These are phyloP conservation scores for Metschnikowia dekortorum DNA, from an alignment of 805 yeast genomes.

Conservation along the genomic window DNA sequence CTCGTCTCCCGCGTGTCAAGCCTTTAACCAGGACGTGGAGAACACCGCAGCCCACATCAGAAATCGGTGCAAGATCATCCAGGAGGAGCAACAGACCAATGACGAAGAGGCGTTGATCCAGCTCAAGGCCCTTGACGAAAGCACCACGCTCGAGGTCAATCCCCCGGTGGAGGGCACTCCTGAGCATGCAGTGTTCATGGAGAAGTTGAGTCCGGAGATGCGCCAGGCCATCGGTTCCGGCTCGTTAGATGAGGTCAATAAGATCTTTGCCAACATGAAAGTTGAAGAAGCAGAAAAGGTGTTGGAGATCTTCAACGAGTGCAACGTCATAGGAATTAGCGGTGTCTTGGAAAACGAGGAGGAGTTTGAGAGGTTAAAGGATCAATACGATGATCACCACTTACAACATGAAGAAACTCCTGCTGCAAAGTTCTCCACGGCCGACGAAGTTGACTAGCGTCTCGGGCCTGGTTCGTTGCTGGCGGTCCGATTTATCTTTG, in stretches of 20 bases:
- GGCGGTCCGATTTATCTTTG: too few relatives aligned
- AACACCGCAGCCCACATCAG: conserved; percentile 73
- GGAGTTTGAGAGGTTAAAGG: conserved; percentile 54
- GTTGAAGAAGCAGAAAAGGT: conserved; percentile 77
- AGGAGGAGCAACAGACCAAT: conserved; percentile 43
- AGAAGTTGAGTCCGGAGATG: conserved; percentile 55
- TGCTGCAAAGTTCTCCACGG: conserved; percentile 4
- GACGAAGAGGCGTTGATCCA: conserved; percentile 78
- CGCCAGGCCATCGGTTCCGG: conserved; percentile 71
- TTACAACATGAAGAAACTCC: conserved; percentile 8
- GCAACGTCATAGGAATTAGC: conserved; percentile 79
- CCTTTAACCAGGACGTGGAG: conserved; percentile 69
- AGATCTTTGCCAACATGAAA: conserved; percentile 68
- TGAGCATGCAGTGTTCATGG: conserved; percentile 52
- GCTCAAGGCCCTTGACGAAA: conserved; percentile 81
- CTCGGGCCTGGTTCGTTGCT: too few relatives aligned
- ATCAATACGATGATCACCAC: conserved; percentile 40
- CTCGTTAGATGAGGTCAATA: conserved; percentile 73
- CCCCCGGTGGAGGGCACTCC: conserved; percentile 58
- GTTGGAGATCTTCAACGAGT: conserved; percentile 69
- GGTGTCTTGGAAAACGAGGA: conserved; percentile 70
- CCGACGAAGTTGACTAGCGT: conserved; percentile 9
- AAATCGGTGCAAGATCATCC: conserved; percentile 65
- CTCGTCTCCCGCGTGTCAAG: conserved; percentile 57
- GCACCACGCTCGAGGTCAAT: conserved; percentile 65